Evolutionary conservation across 2,329 filamentous ascomycete genomes (phyloP).

Genomic region (Xenoacremonium recifei): DNA sequence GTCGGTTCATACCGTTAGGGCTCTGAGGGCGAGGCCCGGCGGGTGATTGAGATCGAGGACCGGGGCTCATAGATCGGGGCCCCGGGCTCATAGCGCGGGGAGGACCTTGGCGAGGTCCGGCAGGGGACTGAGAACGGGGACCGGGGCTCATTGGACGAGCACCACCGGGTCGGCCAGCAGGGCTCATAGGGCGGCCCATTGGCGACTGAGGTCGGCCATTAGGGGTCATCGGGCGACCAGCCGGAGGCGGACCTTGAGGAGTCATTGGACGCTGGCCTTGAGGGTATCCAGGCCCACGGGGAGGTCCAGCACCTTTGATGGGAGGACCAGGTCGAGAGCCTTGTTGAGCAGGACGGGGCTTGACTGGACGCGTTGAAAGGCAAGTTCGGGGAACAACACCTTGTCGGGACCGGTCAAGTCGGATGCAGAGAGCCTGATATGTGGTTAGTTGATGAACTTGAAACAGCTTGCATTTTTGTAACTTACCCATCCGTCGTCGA

Average conservation of each 20-base stretch:
- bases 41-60: constrained; percentile 23
- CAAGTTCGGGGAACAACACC: constrained; percentile 94
- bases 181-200: constrained; percentile 32
- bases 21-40: constrained; percentile 43
- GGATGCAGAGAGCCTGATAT: constrained; percentile 78
- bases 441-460: constrained; percentile 29
- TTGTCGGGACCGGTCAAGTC: constrained; percentile 85
- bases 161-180: constrained; percentile 22
- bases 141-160: constrained; percentile 33
- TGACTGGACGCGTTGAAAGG: constrained; percentile 86
- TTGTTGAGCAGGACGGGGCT: constrained; percentile 64
- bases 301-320: constrained; percentile 38
- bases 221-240: constrained; percentile 25
- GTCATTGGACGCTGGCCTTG: constrained; percentile 37
- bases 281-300: constrained; percentile 22
- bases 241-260: constrained; percentile 37
- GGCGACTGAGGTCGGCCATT: constrained; percentile 30
- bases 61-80: constrained; percentile 42
- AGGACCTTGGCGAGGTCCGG: constrained; percentile 34
- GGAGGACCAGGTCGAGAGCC: constrained; percentile 52
- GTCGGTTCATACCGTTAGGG: constrained; percentile 40
- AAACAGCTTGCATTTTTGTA: background rate
- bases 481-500: constrained; percentile 97
- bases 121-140: constrained; percentile 45
- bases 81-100: no score